Base-by-base conservation (phyloP, 164 flowering plant species). In the Santalum album region DNA sequence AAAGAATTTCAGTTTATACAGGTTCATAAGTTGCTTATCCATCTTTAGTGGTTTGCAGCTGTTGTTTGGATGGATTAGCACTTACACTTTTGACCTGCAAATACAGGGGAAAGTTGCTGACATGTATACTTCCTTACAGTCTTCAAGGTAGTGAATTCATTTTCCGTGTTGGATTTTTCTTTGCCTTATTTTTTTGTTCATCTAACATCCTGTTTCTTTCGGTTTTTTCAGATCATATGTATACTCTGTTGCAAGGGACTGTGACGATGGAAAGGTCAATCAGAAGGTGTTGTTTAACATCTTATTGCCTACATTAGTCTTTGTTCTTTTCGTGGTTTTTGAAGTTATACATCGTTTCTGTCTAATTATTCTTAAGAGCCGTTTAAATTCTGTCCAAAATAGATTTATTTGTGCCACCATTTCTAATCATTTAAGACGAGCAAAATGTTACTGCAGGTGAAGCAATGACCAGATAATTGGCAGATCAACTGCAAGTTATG, bases 1-100 rank as follows among this genome's bases (percentile, higher is more conserved):
- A 97, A 95, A 35, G 95, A 87, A 68, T 94, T 87, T 69, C 97
- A 94, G 69, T 76, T 94, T 64, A 84, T 94, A 68, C 97, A 94
- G 99, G 99, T 90, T 53, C 35, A n/a, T 58, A 26, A 35, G 36
- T 54, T n/a, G 51, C 53, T 52, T 53, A 1, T 51, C 12, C 47
- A 43, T 43, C 5, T 16, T 20, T 43, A 3, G 14, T 56, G 25
- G 5, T 66, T 16, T 12, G 43, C 19, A 15, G 51, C 51, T 43
- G 47, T 43, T 43, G 47, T 3, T 4, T 43, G 6, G 5, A 16
- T 43, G n/a, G n/a, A n/a, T 48, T 40, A 25, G 27, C 54, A 36
- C 42, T 54, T 1, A 22, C 35, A 17, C 54, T 27, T 32, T 44
- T 43, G 22, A 42, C 47, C 26, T 76, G 52, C 60, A 53, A 56